A percentile compares a stretch with the other conserved stretches of the same genome.
phyloP scores from a whole-genome alignment of 1,284 basidiomycete species.

The Lignosus rhinocerotis region DNA sequence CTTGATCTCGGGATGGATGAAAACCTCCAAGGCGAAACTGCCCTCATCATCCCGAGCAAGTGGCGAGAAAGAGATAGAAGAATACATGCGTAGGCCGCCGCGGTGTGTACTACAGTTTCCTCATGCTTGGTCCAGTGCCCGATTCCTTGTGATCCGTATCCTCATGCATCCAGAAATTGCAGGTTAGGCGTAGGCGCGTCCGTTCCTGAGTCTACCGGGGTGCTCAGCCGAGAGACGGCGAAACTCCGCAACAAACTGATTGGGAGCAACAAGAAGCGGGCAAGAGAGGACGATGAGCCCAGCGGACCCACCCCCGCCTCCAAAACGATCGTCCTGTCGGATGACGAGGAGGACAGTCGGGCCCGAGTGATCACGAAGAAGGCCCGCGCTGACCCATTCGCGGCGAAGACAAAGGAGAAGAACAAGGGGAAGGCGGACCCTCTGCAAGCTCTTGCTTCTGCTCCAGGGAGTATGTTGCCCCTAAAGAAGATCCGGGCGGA shows the following conservation, averaged over 20 bases:
- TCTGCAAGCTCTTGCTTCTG: not conserved
- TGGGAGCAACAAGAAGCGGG: slow-evolving; percentile 51
- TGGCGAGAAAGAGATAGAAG: slow-evolving; percentile 59
- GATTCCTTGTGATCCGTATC: not conserved
- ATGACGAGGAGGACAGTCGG: slow-evolving; percentile 56
- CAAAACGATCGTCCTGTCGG: slow-evolving; percentile 27
- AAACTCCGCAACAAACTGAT: slow-evolving; percentile 59
- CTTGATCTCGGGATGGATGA: slow-evolving; percentile 73
- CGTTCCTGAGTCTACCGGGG: slow-evolving; percentile 46
- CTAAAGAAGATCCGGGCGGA: not conserved
- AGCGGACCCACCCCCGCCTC: slow-evolving; percentile 10
- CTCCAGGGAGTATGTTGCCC: not conserved
- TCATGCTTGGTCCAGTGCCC: too few relatives aligned
- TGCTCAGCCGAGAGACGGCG: slow-evolving; percentile 46
- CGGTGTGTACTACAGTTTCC: slow-evolving; percentile 45
- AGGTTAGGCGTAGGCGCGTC: slow-evolving; percentile 74
- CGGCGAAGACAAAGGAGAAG: slow-evolving; percentile 31
- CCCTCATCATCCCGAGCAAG: slow-evolving; percentile 30
- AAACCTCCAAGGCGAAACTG: slow-evolving; percentile 41
- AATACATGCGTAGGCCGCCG: slow-evolving; percentile 64
- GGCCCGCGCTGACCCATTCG: slow-evolving; percentile 56
- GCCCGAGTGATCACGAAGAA: slow-evolving; percentile 59
- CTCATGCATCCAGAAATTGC: slow-evolving; percentile 7
- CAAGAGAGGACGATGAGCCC: slow-evolving; percentile 30
- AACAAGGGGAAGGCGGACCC: slow-evolving; percentile 29